Percentiles rank a stretch among this genome's conserved stretches.
phyloP scores from a whole-genome alignment of 345 rosid species.

The Citrus sp. region DNA sequence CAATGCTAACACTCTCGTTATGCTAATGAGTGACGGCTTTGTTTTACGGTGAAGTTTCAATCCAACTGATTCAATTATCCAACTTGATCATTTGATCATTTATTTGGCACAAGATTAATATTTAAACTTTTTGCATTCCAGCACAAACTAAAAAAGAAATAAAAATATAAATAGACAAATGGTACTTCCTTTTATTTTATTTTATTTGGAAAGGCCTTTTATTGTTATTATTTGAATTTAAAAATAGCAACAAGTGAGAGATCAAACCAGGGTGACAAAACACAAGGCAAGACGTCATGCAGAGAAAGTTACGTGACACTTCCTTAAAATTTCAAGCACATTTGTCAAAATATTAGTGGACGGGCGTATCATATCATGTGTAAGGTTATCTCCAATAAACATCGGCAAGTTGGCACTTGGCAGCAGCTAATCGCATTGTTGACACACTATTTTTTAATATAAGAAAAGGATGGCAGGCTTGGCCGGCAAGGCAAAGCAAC shows the following conservation, averaged over 20 bases:
- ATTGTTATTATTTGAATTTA: background rate
- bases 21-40: background rate
- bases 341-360: no score
- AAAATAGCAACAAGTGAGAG: background rate
- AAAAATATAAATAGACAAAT: no score
- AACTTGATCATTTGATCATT: no score
- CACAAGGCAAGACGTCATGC: background rate
- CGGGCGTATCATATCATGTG: no score
- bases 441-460: background rate
- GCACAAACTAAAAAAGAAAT: no score
- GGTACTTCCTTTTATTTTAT: no score
- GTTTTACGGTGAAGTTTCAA: no score
- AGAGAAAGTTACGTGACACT: background rate
- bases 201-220: no score
- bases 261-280: background rate
- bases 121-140: no score
- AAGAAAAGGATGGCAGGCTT: background rate
- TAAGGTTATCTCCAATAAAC: background rate
- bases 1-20: background rate
- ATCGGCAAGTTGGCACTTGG: constrained; percentile 3
- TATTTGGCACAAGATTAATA: no score
- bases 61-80: no score
- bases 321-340: no score
- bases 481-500: constrained; percentile 19
- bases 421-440: background rate